These are phyloP conservation scores for Syzygium malaccense DNA, from an alignment of 441 rosid genomes.

Conservation along the genomic window DNA sequence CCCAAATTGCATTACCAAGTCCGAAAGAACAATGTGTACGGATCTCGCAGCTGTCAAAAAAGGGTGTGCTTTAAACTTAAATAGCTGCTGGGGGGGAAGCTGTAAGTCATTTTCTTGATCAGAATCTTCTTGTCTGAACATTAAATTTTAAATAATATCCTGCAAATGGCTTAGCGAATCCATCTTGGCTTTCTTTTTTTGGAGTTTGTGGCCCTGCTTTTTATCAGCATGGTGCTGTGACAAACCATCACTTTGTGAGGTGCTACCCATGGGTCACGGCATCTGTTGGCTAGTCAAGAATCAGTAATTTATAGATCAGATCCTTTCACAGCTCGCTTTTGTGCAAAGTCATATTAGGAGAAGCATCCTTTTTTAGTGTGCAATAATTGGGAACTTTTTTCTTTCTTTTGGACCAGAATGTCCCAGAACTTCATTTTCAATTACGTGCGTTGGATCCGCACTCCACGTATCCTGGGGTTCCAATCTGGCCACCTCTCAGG, in stretches of 20 bases:
- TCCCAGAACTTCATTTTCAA: background rate
- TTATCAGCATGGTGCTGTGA: background rate
- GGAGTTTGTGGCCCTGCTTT: background rate
- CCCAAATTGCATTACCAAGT: background rate
- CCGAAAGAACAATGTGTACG: background rate
- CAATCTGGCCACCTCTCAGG: background rate
- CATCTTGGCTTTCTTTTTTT: background rate
- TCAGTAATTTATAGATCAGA: background rate
- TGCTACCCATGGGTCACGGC: background rate
- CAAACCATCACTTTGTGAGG: background rate
- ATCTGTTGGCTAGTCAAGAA: background rate
- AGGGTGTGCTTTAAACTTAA: background rate
- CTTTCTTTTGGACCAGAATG: background rate
- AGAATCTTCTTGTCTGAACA: background rate
- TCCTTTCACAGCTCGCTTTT: background rate
- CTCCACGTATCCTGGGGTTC: background rate
- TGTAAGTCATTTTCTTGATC: background rate
- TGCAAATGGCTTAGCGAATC: background rate
- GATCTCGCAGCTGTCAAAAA: rapidly evolving
- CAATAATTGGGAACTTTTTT: background rate
- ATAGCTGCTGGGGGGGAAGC: background rate
- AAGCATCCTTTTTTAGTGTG: background rate
- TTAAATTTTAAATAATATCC: background rate
- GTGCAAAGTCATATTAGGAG: background rate
- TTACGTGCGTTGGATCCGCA: background rate